Conservation (phyloP, 139 green algal species). For the Astrephomene gubernaculifera region DNA sequence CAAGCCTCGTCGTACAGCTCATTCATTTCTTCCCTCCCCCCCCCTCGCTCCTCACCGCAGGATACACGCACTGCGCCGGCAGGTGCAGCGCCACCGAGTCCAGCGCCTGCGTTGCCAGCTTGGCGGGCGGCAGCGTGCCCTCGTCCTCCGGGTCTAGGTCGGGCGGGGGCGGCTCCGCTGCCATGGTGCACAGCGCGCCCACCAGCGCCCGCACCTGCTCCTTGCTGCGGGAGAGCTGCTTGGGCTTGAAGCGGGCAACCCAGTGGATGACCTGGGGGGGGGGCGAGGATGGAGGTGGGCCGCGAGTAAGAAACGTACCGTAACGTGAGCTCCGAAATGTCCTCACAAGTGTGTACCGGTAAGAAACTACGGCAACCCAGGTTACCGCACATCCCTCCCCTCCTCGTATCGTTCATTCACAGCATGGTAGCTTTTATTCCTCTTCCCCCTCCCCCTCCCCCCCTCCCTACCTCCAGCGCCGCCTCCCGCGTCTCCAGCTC, state of each 20-base stretch:
- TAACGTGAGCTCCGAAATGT: too few species aligned
- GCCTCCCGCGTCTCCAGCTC: constrained; percentile 67
- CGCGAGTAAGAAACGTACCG: too few species aligned
- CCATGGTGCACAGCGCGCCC: constrained; percentile 67
- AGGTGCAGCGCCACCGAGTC: constrained; percentile 75
- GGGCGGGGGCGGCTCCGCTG: constrained; percentile 56
- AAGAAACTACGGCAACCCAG: too few species aligned
- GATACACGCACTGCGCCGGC: constrained; percentile 61
- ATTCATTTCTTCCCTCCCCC: too few species aligned
- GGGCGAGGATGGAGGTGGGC: neutral
- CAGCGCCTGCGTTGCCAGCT: constrained; percentile 60
- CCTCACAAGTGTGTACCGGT: too few species aligned
- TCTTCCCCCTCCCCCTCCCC: neutral
- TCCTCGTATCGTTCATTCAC: too few species aligned
- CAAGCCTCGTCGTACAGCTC: too few species aligned
- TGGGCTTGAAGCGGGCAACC: constrained; percentile 77
- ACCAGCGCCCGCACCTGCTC: constrained; percentile 63
- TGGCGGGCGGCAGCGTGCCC: constrained; percentile 38
- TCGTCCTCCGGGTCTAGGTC: constrained; percentile 51
- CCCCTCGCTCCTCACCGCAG: constrained; percentile 24
- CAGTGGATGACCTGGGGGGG: constrained; percentile 65
- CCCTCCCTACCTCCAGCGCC: constrained; percentile 53
- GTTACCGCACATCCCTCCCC: too few species aligned
- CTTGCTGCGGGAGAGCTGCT: constrained; percentile 74
- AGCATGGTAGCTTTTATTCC: neutral